A percentile compares a stretch with the other conserved stretches of the same genome.
These are phyloP conservation scores for Avena atlantica DNA, from an alignment of 176 grass and related monocot genomes.

Conservation along the genomic window DNA sequence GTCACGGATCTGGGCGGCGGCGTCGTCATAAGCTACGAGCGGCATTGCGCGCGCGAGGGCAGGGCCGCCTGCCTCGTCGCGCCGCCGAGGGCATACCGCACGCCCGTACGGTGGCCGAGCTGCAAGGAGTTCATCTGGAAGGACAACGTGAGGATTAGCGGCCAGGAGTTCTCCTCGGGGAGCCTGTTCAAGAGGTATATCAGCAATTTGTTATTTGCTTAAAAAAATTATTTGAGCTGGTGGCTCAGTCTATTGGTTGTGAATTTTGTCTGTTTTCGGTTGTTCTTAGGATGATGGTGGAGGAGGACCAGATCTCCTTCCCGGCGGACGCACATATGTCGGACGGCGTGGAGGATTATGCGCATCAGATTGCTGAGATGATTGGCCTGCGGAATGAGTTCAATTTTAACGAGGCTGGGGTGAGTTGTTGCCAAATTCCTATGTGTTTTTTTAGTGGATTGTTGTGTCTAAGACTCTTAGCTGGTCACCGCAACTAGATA, in stretches of 20 bases:
- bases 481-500: slow-evolving; percentile 14
- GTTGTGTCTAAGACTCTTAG: background rate
- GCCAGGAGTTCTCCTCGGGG: slow-evolving; percentile 95
- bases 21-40: slow-evolving; percentile 67
- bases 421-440: slow-evolving; percentile 43
- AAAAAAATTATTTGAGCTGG: no score
- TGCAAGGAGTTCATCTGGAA: slow-evolving; percentile 98
- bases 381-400: slow-evolving; percentile 91
- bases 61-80: slow-evolving; percentile 68
- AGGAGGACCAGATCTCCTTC: slow-evolving; percentile 99
- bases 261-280: slow-evolving; percentile 30
- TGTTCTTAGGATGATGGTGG: slow-evolving; percentile 96
- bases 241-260: slow-evolving; percentile 19
- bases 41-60: slow-evolving; percentile 63
- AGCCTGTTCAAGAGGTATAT: slow-evolving; percentile 91
- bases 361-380: slow-evolving; percentile 98
- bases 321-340: slow-evolving; percentile 83
- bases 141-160: slow-evolving; percentile 95
- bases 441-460: background rate
- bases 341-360: slow-evolving; percentile 94
- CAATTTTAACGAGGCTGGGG: slow-evolving; percentile 97
- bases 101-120: slow-evolving; percentile 89
- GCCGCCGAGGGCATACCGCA: slow-evolving; percentile 78
- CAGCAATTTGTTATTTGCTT: background rate
- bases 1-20: slow-evolving; percentile 66